Base-by-base conservation (phyloP, 2,329 filamentous ascomycete species). In the Podosphaera aphanis region DNA sequence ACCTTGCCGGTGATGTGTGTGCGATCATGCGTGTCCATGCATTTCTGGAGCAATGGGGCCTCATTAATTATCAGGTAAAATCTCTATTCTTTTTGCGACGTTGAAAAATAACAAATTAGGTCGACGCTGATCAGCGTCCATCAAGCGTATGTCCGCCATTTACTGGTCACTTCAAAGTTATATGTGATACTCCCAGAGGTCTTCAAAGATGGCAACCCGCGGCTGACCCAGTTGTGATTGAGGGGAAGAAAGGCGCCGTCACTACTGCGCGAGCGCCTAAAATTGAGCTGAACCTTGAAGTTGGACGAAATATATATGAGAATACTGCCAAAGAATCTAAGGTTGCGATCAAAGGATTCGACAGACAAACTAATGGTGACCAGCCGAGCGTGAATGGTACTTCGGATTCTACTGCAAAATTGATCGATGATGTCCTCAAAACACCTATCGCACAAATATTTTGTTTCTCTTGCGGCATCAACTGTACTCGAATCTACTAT, bases 21-120 rank as follows among this genome's bases (percentile, higher is more conserved):
- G 88, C 90, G 35, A 98, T 98, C 55, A 98, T 98, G 90, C 79
- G 90, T 52, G 88, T 98, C 16, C 90, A 98, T 63, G 82, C 85
- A 15, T 98, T 98, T 65, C 70, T 98, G 31, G 90, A 98, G 65
- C 88, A 95, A 61, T 98, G 90, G 90, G 90, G 90, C 6, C 68
- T 98, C 57, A 94, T 98, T 62, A 98, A 98, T 64, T 98, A 98
- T 60, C 90, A 98, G 70, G 88, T 93, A 69, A 38, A 5, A 18
- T 20, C 41, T 23, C 38, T 42, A 11, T 39, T 15, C 20, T 39
- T 21, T 15, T 21, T 25, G 10, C 41, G n/a, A 35, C 47, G 18
- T 41, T 3, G 40, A 16, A 18, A 27, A 25, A 44, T 49, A 27
- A 43, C 38, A 56, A 49, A 31, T 44, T 51, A 95, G 88, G 88